Evolutionary conservation across 441 rosid genomes (phyloP).

Genomic region (Pelargonium citronellum): DNA sequence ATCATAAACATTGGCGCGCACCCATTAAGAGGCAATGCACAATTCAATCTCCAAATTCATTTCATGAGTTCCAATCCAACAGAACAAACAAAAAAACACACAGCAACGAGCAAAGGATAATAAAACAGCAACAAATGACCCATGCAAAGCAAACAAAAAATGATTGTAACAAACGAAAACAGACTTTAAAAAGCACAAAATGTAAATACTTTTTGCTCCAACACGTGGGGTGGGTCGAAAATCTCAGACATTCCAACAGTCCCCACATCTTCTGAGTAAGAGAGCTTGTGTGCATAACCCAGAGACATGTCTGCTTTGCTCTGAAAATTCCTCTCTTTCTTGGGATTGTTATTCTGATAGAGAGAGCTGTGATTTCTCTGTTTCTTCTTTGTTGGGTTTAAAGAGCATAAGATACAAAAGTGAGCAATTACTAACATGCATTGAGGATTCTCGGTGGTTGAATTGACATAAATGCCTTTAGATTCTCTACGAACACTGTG

Average conservation of each 20-base stretch:
- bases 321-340: too few relatives aligned
- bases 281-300: conserved; percentile 19
- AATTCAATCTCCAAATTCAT: not conserved
- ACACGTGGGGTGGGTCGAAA: conserved; percentile 12
- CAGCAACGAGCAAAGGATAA: not conserved
- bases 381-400: not conserved
- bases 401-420: too few relatives aligned
- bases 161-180: not conserved
- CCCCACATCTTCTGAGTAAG: conserved; percentile 15
- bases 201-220: conserved; percentile 8
- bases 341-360: not conserved
- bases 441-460: too few relatives aligned
- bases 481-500: too few relatives aligned
- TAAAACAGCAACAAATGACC: not conserved
- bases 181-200: not conserved
- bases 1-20: not conserved
- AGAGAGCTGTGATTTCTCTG: conserved; percentile 3
- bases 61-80: conserved; percentile 6
- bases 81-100: not conserved
- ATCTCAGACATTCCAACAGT: conserved; percentile 17
- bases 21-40: not conserved
- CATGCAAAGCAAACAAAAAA: not conserved
- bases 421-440: too few relatives aligned
- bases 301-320: conserved; percentile 5
- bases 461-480: too few relatives aligned